Base-by-base conservation (phyloP, 305 asterid species). In the Fraxinus floribunda region DNA sequence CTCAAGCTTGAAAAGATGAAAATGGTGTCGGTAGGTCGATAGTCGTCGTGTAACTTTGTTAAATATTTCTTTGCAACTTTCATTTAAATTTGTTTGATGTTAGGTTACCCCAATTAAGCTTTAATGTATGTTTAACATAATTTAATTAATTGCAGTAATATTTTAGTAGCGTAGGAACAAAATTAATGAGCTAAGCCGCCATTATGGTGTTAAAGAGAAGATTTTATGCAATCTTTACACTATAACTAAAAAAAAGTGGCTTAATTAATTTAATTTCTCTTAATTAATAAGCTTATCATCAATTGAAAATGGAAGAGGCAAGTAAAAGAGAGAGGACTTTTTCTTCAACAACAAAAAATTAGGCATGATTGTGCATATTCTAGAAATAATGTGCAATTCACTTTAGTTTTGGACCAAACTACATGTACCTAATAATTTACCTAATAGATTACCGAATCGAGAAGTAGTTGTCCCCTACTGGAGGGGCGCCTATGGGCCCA, bases 171-270 rank as follows among this genome's bases (percentile, higher is more conserved):
- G 80, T 74, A 78, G 77, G 18, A 82, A 64, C 91, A 85, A 90
- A 85, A 70, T 78, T 82, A 87, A 84, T 92, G 97, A 90, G 85
- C 88, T 88, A 89, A 89, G 92, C 93, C 85, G 85, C 88, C 93
- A 92, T 84, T 84, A 88, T 74, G 4, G 80, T 77, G 80, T 82
- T 57, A 52, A 85, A 91, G 88, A 82, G 82, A 78, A 75, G 92
- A 89, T 88, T 84, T 81, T 77, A 38, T 81, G 86, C 34, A 44
- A 88, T 89, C 88, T 87, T 89, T 82, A 75, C 82, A 82, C 84
- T 86, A 77, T 24, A 87, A 71, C 83, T 86, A 90, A 72, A 76
- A 83, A 83, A 83, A 72, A 34, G 64, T 13, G 18, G 52, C 46
- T 70, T 68, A 49, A 68, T 78, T 84, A 46, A 38, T 35, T 30